Evolutionary conservation across 148 eudicot species (phyloP).

Genomic region (Persicaria maculosa): DNA sequence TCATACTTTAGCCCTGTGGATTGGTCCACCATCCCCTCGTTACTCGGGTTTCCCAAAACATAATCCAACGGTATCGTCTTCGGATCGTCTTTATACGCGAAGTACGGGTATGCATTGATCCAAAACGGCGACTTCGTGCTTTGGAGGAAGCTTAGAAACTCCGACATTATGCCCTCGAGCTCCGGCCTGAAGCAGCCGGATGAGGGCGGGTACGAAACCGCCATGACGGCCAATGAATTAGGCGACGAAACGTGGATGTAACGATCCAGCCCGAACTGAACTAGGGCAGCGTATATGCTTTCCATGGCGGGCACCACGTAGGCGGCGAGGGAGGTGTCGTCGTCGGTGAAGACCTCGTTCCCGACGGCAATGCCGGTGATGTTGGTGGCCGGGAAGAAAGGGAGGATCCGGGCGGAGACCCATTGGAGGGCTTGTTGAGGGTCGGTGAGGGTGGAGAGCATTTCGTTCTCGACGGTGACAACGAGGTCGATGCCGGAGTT

Average conservation of each 20-base stretch:
- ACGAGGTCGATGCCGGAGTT: conserved; percentile 51
- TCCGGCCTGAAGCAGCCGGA: conserved; percentile 50
- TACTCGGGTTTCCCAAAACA: conserved; percentile 46
- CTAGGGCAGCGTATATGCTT: conserved; percentile 46
- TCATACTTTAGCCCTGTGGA: conserved; percentile 55
- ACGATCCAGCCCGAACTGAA: conserved; percentile 34
- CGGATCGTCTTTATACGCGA: conserved; percentile 67
- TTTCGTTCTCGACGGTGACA: conserved; percentile 60
- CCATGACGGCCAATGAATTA: conserved; percentile 48
- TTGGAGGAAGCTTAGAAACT: conserved; percentile 41
- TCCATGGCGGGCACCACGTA: conserved; percentile 69
- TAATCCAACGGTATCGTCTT: conserved; percentile 44
- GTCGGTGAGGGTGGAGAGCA: conserved; percentile 33
- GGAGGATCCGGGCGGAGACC: conserved; percentile 47
- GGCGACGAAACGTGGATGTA: conserved; percentile 69
- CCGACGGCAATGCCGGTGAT: conserved; percentile 79
- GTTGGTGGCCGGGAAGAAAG: conserved; percentile 56
- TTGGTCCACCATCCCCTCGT: conserved; percentile 58
- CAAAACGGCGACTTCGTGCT: conserved; percentile 57
- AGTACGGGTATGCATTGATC: conserved; percentile 86
- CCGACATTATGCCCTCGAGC: conserved; percentile 38
- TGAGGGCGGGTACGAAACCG: conserved; percentile 65
- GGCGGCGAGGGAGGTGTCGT: conserved; percentile 34
- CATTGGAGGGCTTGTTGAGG: conserved; percentile 62
- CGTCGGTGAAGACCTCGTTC: conserved; percentile 69